A percentile compares a stretch with the other conserved stretches of the same genome.
These are phyloP conservation scores for Amphirosellinia nigrospora DNA, from an alignment of 495 filamentous ascomycete genomes.

Conservation along the genomic window DNA sequence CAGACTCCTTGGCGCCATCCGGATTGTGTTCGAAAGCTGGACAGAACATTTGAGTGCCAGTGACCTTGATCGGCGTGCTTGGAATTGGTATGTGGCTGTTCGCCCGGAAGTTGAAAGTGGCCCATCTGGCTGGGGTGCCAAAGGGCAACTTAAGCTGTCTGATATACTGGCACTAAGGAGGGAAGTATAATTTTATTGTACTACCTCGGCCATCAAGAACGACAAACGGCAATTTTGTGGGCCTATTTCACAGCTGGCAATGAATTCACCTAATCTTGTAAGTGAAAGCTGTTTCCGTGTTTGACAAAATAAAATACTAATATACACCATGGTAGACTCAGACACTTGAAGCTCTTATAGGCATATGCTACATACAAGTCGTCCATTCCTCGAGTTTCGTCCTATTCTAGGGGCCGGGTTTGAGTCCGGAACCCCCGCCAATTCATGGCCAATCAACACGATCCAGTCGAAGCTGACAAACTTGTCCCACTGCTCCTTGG, in stretches of 20 bases:
- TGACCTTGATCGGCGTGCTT: constrained; percentile 76
- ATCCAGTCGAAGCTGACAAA: not conserved
- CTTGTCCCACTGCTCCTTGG: not conserved
- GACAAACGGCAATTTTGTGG: not conserved
- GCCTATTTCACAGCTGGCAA: not conserved
- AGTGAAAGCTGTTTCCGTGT: not conserved
- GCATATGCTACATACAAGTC: not conserved
- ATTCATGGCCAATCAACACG: not conserved
- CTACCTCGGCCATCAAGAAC: not conserved
- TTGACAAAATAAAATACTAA: not conserved
- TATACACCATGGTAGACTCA: not conserved
- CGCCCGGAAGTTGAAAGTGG: constrained; percentile 75
- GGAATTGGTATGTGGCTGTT: constrained; percentile 80
- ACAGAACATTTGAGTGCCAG: constrained; percentile 55
- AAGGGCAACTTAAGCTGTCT: constrained; percentile 68
- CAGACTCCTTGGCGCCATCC: constrained; percentile 67
- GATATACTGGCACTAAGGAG: constrained; percentile 70
- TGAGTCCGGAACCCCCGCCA: not conserved
- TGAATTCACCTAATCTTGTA: not conserved
- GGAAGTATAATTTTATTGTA: constrained; percentile 22
- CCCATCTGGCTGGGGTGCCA: constrained; percentile 79
- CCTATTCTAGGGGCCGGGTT: not conserved
- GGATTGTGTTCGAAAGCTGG: constrained; percentile 76
- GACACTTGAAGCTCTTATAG: not conserved
- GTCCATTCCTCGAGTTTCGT: not conserved